Base-by-base conservation (phyloP, 2,329 filamentous ascomycete species). In the Aspergillus transmontanensis region DNA sequence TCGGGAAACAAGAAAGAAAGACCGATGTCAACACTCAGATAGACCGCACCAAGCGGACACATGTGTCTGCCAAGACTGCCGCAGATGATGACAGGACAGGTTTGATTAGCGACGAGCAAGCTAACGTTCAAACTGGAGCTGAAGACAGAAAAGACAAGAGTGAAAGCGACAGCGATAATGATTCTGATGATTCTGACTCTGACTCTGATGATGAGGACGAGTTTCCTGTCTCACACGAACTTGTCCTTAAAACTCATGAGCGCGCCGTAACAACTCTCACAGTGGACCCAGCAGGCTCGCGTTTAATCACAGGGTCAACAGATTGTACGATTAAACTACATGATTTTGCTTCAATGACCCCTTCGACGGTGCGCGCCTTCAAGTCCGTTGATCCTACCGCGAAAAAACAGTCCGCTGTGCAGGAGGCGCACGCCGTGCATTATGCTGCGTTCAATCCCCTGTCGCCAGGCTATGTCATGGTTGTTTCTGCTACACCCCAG, bases 331-430 rank as follows among this genome's bases (percentile, higher is more conserved):
- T 98, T 72, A 98, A 97, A 75, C 84, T 99, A 21, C 93, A 97
- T 80, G 94, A 99, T 76, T 96, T 99, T 76, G 89, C 94, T 3
- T 92, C 94, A 54, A 96, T 99, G 90, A 97, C 94, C 0, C 93
- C 94, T 1, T 95, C 93, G 6, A 98, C 95, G 0, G 86, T 99
- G 58, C 91, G 94, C 71, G 93, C 95, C 0, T 99, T 99, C 84
- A 93, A 93, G 73, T 94, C 90, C 10, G 85, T 98, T 55, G 94
- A 99, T 74, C 94, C 95, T 0, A 94, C 90, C 71, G 87, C 89
- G 58, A 87, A 88, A 32, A 97, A 96, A 75, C 78, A 84, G 51
- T 85, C 88, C 4, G 85, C 90, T 6, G 87, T 84, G 60, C 86
- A 90, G 43, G 95, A 98, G 76, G 91, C 93, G 21, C 95, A 98